phyloP scores from a whole-genome alignment of 192 early-diverging fungal species.

The Rhizophlyctis rosea region DNA sequence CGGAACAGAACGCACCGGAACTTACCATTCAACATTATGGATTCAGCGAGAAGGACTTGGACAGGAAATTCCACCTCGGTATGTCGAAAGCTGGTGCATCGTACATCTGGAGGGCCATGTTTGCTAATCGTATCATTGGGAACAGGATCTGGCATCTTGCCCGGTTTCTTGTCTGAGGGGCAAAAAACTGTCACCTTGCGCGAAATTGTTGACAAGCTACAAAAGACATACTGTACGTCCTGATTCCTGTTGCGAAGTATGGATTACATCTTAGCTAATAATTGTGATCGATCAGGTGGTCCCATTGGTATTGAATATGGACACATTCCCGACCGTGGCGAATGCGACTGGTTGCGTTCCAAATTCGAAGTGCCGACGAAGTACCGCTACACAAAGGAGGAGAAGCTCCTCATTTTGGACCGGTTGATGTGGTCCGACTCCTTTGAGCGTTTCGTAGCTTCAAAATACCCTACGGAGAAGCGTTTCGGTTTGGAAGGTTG shows the following conservation, averaged over 20 bases:
- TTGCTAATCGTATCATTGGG: neutral
- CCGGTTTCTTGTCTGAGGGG: conserved; percentile 69
- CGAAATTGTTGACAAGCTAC: conserved; percentile 81
- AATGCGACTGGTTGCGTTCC: conserved; percentile 96
- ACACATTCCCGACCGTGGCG: conserved; percentile 92
- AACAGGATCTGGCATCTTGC: conserved; percentile 86
- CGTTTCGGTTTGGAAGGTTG: conserved; percentile 97
- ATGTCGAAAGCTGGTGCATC: conserved; percentile 15
- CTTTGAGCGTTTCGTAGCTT: conserved; percentile 94
- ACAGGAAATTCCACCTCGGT: conserved; percentile 85
- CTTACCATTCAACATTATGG: conserved; percentile 87
- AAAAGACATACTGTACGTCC: conserved; percentile 81
- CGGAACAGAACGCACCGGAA: conserved; percentile 68
- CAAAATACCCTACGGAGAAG: conserved; percentile 97
- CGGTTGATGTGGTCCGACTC: conserved; percentile 95
- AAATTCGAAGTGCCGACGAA: conserved; percentile 88
- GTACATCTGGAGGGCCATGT: neutral
- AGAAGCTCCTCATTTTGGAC: conserved; percentile 90
- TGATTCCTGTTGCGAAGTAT: neutral
- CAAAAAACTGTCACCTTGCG: conserved; percentile 76
- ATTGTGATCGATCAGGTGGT: conserved; percentile 69
- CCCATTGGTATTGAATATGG: conserved; percentile 97
- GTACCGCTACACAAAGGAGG: conserved; percentile 82
- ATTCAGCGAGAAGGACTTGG: conserved; percentile 89
- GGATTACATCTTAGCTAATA: no score